Evolutionary conservation across 305 asterid species (phyloP).

Genomic region (Withania somnifera): DNA sequence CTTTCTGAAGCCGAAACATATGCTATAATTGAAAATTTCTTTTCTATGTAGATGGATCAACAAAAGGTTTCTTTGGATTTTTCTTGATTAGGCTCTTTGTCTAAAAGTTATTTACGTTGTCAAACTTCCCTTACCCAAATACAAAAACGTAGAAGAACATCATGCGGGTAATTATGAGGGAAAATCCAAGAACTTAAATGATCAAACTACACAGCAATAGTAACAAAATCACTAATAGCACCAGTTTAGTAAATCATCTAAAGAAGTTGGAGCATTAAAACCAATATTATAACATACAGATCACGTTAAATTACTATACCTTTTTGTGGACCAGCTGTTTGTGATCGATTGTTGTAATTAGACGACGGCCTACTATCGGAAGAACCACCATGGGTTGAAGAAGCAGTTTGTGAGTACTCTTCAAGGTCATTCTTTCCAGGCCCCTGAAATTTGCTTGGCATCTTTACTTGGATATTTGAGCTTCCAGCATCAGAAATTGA

Average conservation of each 20-base stretch:
- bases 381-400: conserved; percentile 42
- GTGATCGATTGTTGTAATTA: conserved; percentile 54
- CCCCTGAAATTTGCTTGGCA: conserved; percentile 29
- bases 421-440: conserved; percentile 43
- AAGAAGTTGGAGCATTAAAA: background rate
- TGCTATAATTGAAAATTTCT: background rate
- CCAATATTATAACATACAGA: conserved; percentile 1
- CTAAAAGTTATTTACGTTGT: background rate
- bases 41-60: background rate
- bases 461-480: conserved; percentile 31
- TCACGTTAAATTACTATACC: conserved; percentile 25
- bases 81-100: background rate
- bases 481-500: conserved; percentile 40
- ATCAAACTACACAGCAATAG: background rate
- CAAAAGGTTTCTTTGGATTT: background rate
- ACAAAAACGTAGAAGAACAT: background rate
- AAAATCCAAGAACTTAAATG: background rate
- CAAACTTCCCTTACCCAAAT: background rate
- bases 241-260: background rate
- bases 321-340: conserved; percentile 55
- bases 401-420: conserved; percentile 33
- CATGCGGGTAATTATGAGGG: background rate
- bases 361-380: conserved; percentile 59
- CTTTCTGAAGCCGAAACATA: background rate
- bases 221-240: background rate